A percentile compares a stretch with the other conserved stretches of the same genome.
phyloP scores from a whole-genome alignment of 768 basidiomycete genomes.

The Coprinopsis sp. region DNA sequence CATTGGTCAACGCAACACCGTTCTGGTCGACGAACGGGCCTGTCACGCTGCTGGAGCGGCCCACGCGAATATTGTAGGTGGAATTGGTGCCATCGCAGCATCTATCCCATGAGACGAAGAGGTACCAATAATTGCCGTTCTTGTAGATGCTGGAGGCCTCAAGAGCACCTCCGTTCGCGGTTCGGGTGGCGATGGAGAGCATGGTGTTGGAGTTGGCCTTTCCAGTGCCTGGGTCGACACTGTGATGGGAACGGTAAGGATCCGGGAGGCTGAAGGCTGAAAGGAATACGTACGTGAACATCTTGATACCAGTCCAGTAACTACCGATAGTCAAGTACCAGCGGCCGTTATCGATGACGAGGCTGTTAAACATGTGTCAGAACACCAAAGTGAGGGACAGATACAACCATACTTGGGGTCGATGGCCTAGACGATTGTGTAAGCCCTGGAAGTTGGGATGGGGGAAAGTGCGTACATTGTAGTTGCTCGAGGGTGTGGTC shows the following conservation, averaged over 20 bases:
- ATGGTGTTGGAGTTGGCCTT: conserved; percentile 34
- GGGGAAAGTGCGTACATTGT: conserved; percentile 31
- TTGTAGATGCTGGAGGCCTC: conserved; percentile 47
- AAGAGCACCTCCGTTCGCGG: conserved; percentile 39
- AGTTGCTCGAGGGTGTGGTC: conserved; percentile 32
- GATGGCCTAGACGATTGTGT: conserved; percentile 34
- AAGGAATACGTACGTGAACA: conserved; percentile 21
- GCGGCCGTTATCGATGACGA: conserved; percentile 30
- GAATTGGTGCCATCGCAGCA: conserved; percentile 47
- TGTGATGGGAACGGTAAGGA: conserved; percentile 9
- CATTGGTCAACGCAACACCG: conserved; percentile 28
- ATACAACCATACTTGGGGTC: conserved; percentile 55
- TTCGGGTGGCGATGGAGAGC: conserved; percentile 42
- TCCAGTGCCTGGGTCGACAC: conserved; percentile 37
- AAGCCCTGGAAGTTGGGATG: neutral
- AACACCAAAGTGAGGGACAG: no score
- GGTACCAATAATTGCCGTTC: conserved; percentile 42
- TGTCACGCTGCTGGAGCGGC: conserved; percentile 40
- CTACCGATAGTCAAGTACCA: conserved; percentile 51
- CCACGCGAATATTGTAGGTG: conserved; percentile 60
- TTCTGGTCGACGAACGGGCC: conserved; percentile 32
- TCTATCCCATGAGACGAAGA: conserved; percentile 55
- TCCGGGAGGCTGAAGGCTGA: conserved; percentile 1
- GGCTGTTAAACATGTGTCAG: neutral
- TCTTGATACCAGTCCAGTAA: conserved; percentile 54